Conservation (phyloP, 441 rosid genomes). For the California macrophylla region DNA sequence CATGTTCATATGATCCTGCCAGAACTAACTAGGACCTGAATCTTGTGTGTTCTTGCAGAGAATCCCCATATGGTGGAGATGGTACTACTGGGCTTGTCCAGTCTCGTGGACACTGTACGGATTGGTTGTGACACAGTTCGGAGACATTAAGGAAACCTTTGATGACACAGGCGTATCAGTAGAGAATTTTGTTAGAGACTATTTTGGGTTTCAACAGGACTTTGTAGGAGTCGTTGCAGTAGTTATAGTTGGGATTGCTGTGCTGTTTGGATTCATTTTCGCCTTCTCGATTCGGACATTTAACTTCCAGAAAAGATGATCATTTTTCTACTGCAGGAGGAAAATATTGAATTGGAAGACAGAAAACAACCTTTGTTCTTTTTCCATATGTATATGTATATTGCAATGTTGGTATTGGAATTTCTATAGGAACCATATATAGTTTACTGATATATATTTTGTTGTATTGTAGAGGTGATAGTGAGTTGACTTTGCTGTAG, state of each 20-base stretch:
- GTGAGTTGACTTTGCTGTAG: neutral
- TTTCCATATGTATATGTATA: neutral
- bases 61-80: slow-evolving; percentile 55
- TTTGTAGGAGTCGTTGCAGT: slow-evolving; percentile 33
- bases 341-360: neutral
- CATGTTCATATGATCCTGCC: neutral
- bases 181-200: neutral
- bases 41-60: slow-evolving; percentile 44
- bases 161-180: slow-evolving; percentile 10
- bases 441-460: neutral
- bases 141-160: slow-evolving; percentile 38
- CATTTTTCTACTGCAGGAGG: neutral
- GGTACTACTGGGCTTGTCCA: slow-evolving; percentile 47
- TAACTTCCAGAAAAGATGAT: slow-evolving; percentile 20
- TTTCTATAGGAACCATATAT: neutral
- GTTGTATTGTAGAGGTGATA: no score
- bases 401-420: neutral
- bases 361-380: no score
- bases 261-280: slow-evolving; percentile 53
- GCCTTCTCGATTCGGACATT: slow-evolving; percentile 60
- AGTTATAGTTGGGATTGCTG: slow-evolving; percentile 15
- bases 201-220: slow-evolving; percentile 27
- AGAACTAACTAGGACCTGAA: slow-evolving; percentile 12
- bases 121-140: slow-evolving; percentile 57
- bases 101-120: slow-evolving; percentile 69